Conservation (phyloP, 192 early-diverging fungal genomes). For the Linnemannia schmuckeri region DNA sequence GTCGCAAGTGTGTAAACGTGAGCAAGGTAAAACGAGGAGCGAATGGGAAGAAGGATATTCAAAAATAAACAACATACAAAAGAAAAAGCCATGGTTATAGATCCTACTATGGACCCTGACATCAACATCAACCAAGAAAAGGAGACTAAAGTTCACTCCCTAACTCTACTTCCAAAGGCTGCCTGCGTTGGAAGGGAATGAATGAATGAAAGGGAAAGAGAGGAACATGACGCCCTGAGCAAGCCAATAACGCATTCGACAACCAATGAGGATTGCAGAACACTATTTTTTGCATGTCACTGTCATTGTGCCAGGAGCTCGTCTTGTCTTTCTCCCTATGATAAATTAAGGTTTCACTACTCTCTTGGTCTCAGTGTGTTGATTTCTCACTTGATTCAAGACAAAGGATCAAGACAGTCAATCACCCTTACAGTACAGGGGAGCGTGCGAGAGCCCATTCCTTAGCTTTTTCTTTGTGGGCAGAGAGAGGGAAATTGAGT, state of each 20-base stretch:
- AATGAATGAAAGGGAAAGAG: not conserved
- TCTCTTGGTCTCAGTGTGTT: not conserved
- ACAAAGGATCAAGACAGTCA: not conserved
- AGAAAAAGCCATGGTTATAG: not conserved
- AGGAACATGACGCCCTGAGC: not conserved
- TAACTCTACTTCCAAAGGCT: not conserved
- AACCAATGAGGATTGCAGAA: not conserved
- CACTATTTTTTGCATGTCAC: too few relatives aligned
- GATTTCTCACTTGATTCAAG: not conserved
- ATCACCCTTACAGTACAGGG: not conserved
- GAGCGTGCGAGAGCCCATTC: not conserved
- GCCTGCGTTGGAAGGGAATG: not conserved
- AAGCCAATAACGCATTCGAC: not conserved
- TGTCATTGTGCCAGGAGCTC: not conserved
- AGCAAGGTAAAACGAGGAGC: not conserved
- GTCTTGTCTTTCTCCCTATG: not conserved
- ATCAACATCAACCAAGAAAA: not conserved
- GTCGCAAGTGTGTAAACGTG: not conserved
- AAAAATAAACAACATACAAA: constrained; percentile 1
- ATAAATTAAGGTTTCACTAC: not conserved
- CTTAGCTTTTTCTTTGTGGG: not conserved
- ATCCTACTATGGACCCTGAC: not conserved
- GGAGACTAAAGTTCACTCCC: constrained; percentile 1
- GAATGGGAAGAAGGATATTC: not conserved
- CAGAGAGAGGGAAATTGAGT: not conserved